These are phyloP conservation scores for Darksidea phi DNA, from an alignment of 495 filamentous ascomycete species.

Conservation along the genomic window DNA sequence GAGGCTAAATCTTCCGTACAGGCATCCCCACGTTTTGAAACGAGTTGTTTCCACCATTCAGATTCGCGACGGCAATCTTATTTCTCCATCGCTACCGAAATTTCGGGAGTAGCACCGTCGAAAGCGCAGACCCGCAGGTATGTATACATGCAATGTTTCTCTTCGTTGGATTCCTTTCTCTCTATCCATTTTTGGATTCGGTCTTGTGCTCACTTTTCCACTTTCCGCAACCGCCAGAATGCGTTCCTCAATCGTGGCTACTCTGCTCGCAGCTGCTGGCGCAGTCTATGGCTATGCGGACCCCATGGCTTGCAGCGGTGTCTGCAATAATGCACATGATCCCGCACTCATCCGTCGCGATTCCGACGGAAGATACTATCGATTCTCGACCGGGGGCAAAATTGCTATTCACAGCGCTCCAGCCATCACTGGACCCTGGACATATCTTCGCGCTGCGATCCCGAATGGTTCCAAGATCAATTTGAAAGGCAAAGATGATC, in stretches of 20 bases:
- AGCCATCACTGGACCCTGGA: constrained; percentile 65
- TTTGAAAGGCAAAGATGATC: constrained; percentile 52
- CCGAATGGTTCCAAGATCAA: constrained; percentile 57
- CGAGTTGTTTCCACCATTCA: too few relatives aligned
- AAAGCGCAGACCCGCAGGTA: too few relatives aligned
- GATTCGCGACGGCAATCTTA: too few relatives aligned
- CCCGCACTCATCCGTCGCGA: constrained; percentile 61
- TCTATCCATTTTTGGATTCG: neutral
- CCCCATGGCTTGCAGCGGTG: constrained; percentile 58
- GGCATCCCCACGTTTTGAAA: too few relatives aligned
- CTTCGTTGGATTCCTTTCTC: neutral
- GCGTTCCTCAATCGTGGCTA: constrained; percentile 6
- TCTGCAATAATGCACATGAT: constrained; percentile 63
- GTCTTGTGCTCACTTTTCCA: neutral
- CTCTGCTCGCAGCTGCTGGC: neutral
- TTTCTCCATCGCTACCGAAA: too few relatives aligned
- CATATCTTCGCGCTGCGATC: constrained; percentile 56
- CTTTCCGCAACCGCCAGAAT: neutral
- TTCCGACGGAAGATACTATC: constrained; percentile 72
- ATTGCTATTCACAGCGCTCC: constrained; percentile 60
- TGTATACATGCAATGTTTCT: too few relatives aligned
- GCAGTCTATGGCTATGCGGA: constrained; percentile 37
- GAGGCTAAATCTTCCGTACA: too few relatives aligned
- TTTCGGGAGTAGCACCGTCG: too few relatives aligned
- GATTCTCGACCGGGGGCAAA: constrained; percentile 64